Evolutionary conservation across 2,329 filamentous ascomycete genomes (phyloP).

Genomic region (Colletotrichum graminicola): DNA sequence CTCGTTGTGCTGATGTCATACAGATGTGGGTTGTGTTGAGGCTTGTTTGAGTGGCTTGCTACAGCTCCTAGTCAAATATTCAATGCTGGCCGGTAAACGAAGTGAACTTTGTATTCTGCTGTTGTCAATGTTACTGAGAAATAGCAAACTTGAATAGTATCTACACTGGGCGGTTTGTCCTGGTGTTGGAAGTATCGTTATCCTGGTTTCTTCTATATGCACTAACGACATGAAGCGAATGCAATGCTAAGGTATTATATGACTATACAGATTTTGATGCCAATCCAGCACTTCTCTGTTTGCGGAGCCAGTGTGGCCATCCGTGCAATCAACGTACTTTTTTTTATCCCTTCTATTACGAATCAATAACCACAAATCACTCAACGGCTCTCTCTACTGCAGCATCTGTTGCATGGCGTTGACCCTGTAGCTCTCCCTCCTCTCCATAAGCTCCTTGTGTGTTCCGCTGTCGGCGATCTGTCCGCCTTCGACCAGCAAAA

Average conservation of each 20-base stretch:
- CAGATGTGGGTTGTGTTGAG: background rate
- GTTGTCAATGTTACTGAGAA: background rate
- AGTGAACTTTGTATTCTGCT: no score
- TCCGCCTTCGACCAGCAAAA: slow-evolving; percentile 65
- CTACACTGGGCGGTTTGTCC: background rate
- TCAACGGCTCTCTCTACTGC: slow-evolving; percentile 1
- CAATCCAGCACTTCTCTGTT: no score
- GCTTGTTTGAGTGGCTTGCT: background rate
- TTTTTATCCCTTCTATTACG: background rate
- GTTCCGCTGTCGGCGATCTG: slow-evolving; percentile 55
- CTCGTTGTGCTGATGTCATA: background rate
- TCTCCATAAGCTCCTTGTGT: slow-evolving; percentile 47
- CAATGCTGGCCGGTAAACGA: background rate
- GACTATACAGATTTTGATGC: background rate
- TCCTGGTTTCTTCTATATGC: background rate
- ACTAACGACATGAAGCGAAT: background rate
- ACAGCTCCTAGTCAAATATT: background rate
- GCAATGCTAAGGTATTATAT: slow-evolving; percentile 5
- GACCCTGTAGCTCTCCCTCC: slow-evolving; percentile 47
- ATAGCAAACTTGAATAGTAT: background rate
- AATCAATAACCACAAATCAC: background rate
- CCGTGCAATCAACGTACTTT: background rate
- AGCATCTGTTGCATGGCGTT: slow-evolving; percentile 52
- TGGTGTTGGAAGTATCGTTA: no score
- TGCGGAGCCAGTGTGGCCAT: background rate